Evolutionary conservation across 2,329 filamentous ascomycete species (phyloP).

Genomic region (Sclerotiophoma versabilis): DNA sequence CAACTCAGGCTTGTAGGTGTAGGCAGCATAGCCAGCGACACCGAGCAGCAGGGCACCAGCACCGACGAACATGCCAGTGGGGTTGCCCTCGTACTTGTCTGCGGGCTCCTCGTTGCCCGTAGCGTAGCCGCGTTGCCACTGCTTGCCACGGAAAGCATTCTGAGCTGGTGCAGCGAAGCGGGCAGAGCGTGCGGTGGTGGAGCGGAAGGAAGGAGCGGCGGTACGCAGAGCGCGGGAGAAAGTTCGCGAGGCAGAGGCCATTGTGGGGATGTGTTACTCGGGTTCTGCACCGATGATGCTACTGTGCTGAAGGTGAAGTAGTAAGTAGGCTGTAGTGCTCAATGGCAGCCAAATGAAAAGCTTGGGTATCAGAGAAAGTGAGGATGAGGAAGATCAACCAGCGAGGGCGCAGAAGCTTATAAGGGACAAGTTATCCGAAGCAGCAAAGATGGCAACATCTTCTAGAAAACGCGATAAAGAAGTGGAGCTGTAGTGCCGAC

Average conservation of each 20-base stretch:
- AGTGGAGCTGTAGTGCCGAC: neutral
- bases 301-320: neutral
- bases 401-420: slow-evolving; percentile 19
- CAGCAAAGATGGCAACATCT: slow-evolving; percentile 27
- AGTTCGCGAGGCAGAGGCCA: slow-evolving; percentile 46
- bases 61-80: slow-evolving; percentile 50
- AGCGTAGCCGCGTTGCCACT: slow-evolving; percentile 83
- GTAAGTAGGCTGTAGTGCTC: slow-evolving; percentile 1
- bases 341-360: slow-evolving; percentile 19
- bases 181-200: slow-evolving; percentile 63
- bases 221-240: slow-evolving; percentile 52
- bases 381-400: slow-evolving; percentile 2
- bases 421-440: slow-evolving; percentile 16
- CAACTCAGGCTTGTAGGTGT: slow-evolving; percentile 63
- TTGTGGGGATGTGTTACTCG: slow-evolving; percentile 22
- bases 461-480: slow-evolving; percentile 19
- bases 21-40: slow-evolving; percentile 49
- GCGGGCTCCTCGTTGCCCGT: slow-evolving; percentile 58
- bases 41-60: slow-evolving; percentile 39
- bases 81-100: slow-evolving; percentile 57
- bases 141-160: slow-evolving; percentile 71
- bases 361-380: slow-evolving; percentile 13
- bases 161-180: slow-evolving; percentile 67
- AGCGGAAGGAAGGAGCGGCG: slow-evolving; percentile 58
- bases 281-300: neutral